phyloP scores from a whole-genome alignment of 768 basidiomycete genomes.

The Lentinula lateritia region DNA sequence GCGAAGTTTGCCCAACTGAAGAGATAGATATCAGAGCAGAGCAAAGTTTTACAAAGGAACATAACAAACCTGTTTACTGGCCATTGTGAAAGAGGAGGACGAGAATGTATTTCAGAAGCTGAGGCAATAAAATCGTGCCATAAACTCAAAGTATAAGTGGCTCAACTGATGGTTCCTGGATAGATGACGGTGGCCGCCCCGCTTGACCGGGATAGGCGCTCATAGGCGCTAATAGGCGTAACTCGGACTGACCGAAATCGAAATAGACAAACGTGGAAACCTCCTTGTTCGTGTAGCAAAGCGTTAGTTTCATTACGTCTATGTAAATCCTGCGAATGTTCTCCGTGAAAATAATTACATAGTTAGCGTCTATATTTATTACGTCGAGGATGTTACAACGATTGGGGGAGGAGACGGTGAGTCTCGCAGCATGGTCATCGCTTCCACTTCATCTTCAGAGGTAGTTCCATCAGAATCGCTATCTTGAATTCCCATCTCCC shows the following conservation, averaged over 20 bases:
- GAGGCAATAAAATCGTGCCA: conserved; percentile 10
- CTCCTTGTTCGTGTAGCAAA: neutral
- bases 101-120: conserved; percentile 22
- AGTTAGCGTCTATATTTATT: conserved; percentile 5
- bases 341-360: conserved; percentile 1
- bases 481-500: neutral
- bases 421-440: conserved; percentile 25
- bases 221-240: too few relatives aligned
- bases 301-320: neutral
- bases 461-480: neutral
- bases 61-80: conserved; percentile 55
- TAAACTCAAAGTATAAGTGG: neutral
- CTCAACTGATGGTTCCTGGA: neutral
- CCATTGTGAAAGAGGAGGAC: conserved; percentile 41
- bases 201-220: neutral
- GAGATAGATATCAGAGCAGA: neutral
- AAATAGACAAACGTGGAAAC: too few relatives aligned
- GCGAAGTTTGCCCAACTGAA: conserved; percentile 69
- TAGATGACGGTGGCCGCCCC: neutral
- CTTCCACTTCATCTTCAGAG: conserved; percentile 39
- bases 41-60: neutral
- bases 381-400: conserved; percentile 29
- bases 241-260: too few relatives aligned
- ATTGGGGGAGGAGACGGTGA: conserved; percentile 29
- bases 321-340: neutral